These are phyloP conservation scores for Monilinia laxa DNA, from an alignment of 2,329 filamentous ascomycete species.

Conservation along the genomic window DNA sequence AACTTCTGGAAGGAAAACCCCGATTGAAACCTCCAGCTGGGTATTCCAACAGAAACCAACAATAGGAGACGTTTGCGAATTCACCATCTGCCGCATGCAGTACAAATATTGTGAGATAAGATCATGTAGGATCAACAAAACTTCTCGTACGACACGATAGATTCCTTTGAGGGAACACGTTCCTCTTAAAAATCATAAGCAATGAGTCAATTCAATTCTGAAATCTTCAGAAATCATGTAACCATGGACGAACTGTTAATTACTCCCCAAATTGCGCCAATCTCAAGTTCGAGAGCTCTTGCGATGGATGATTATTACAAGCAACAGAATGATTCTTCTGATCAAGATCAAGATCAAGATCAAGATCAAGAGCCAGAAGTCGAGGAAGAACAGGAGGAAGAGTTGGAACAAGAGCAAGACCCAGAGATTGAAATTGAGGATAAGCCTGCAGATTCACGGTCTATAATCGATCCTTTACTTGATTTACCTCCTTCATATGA, in stretches of 20 bases:
- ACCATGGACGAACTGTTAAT: conserved; percentile 18
- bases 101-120: conserved; percentile 1
- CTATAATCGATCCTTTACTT: conserved; percentile 1
- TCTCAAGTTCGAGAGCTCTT: conserved; percentile 3
- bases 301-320: conserved; percentile 21
- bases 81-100: conserved; percentile 16
- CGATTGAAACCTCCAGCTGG: conserved; percentile 1
- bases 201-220: conserved; percentile 13
- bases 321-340: conserved; percentile 14
- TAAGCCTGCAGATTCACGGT: not conserved
- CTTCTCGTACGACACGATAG: conserved; percentile 4
- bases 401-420: not conserved
- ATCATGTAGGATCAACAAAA: conserved; percentile 9
- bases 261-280: not conserved
- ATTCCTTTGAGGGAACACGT: conserved; percentile 6
- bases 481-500: conserved; percentile 33
- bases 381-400: conserved; percentile 14
- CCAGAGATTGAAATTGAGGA: not conserved
- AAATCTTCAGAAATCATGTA: conserved; percentile 18
- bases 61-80: conserved; percentile 12
- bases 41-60: not conserved
- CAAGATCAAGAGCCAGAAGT: conserved; percentile 7
- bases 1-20: not conserved
- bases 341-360: conserved; percentile 9
- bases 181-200: not conserved